Conservation (phyloP, 805 yeast species). For the Candida nanaspora region DNA sequence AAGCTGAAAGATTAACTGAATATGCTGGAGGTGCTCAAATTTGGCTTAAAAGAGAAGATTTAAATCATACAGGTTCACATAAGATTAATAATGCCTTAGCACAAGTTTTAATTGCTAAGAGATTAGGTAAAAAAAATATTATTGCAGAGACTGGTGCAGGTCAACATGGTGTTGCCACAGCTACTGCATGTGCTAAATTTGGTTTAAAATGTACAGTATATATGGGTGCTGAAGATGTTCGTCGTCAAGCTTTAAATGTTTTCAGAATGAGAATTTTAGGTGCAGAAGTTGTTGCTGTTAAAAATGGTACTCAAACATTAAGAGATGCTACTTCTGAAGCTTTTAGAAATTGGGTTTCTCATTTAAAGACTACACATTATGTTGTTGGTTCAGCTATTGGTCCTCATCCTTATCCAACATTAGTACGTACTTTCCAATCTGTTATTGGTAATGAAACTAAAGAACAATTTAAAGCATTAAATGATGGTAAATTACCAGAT, state of each 20-base stretch:
- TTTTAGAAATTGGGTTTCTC: slow-evolving; percentile 89
- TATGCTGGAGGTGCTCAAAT: slow-evolving; percentile 92
- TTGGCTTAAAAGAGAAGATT: slow-evolving; percentile 97
- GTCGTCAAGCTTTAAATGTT: slow-evolving; percentile 96
- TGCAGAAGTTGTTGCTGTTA: slow-evolving; percentile 89
- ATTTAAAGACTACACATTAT: slow-evolving; percentile 81
- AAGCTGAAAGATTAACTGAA: slow-evolving; percentile 84
- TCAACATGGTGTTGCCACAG: slow-evolving; percentile 90
- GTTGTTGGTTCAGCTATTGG: slow-evolving; percentile 98
- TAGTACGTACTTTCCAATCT: slow-evolving; percentile 97
- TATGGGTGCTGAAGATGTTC: slow-evolving; percentile 99
- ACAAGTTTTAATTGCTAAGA: slow-evolving; percentile 70
- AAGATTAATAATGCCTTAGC: slow-evolving; percentile 81
- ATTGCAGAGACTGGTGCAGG: slow-evolving; percentile 94
- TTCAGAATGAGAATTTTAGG: slow-evolving; percentile 96
- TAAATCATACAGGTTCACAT: slow-evolving; percentile 85
- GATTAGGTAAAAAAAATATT: slow-evolving; percentile 69
- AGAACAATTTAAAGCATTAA: slow-evolving; percentile 75
- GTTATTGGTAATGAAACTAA: slow-evolving; percentile 94
- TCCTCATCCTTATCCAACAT: slow-evolving; percentile 97
- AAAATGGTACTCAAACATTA: slow-evolving; percentile 90
- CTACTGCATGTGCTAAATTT: slow-evolving; percentile 87
- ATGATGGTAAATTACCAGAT: slow-evolving; percentile 81
- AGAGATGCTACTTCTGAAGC: slow-evolving; percentile 99
- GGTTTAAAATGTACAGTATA: slow-evolving; percentile 90